Conservation (phyloP, 73 alveolate species). For the Tetrahymena borealis region DNA sequence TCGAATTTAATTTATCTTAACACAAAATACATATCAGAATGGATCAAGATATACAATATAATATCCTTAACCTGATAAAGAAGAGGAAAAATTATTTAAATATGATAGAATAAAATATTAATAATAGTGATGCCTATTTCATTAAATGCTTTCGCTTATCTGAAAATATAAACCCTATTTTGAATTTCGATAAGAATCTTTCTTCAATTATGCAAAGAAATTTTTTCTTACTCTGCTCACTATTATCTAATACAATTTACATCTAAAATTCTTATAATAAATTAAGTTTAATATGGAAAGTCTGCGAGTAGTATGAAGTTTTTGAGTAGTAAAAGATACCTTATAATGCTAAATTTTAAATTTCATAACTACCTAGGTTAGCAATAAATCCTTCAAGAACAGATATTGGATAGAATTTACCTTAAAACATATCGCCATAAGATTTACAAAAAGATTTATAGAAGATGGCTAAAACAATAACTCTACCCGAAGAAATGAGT, state of each 20-base stretch:
- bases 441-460: background rate
- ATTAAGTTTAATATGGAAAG: background rate
- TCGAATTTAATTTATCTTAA: no score
- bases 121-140: background rate
- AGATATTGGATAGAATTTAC: background rate
- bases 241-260: background rate
- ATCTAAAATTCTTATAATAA: background rate
- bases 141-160: background rate
- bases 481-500: background rate
- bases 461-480: background rate
- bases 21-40: no score
- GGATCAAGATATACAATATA: background rate
- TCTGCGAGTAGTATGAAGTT: background rate
- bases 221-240: background rate
- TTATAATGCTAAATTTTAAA: background rate
- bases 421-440: background rate
- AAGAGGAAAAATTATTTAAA: background rate
- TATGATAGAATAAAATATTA: background rate
- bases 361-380: background rate
- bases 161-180: background rate
- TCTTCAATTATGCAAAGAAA: background rate
- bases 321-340: background rate
- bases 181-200: background rate
- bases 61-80: background rate
- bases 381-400: background rate